Base-by-base conservation (phyloP, 139 green algal species). In the Desmodesmus armatus region DNA sequence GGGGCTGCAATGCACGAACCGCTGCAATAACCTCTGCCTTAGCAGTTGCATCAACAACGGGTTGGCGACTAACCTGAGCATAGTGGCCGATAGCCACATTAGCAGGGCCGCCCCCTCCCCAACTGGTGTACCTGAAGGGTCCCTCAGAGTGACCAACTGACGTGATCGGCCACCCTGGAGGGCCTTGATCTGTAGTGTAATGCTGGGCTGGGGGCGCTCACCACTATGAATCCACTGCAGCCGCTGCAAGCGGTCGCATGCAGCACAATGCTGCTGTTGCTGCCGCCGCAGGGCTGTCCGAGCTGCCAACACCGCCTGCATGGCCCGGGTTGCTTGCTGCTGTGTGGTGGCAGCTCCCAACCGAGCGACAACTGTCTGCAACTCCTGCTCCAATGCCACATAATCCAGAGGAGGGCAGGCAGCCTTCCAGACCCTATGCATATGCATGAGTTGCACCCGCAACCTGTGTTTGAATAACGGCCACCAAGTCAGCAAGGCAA, bases 181-280 rank as follows among this genome's bases (percentile, higher is more conserved):
- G 2, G 67, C 67, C 37, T 51, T 51, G 3, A 75, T 35, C 17
- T 75, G 67, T 25, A 6, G 15, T 6, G 67, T 75, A 51, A 75
- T 75, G 33, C 13, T 17, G 31, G 67, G 67, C 35, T 51, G 51
- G 37, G 67, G 67, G 13, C 51, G 67, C n/a, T 75, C 67, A 4
- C 67, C 67, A 35, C 51, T 35, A 51, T 75, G 67, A 7, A 75
- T 53, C 67, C 67, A 75, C 5, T n/a, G 37, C 67, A 53, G 67
- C 35, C 35, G 67, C 67, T 75, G 67, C 2, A 29, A 5, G 2
- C 67, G 35, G 2, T 17, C 3, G 17, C 67, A 53, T 33, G 5
- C 3, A 5, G 37, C 37, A 35, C 33, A 53, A 11, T 7, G 35
- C 31, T 27, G 5, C 11, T 29, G 6, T 29, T 75, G 67, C 7